Evolutionary conservation across 2,329 filamentous ascomycete species (phyloP), one percentile per base, ranked within the genome.

Genomic region (Calonectria henricotiae): DNA sequence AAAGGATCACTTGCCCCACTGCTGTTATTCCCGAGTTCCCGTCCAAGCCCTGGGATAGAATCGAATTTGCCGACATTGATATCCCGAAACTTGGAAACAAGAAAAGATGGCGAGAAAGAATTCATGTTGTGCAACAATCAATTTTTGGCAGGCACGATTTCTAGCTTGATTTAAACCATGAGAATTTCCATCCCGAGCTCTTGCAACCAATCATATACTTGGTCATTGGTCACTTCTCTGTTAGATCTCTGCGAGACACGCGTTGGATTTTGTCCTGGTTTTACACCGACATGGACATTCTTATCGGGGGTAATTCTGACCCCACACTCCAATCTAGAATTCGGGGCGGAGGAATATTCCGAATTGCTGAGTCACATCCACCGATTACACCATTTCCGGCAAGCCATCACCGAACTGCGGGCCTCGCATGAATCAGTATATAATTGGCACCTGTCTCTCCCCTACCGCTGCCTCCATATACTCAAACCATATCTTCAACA

Each of bases 311-410:
- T 37, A 37, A 23, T 37, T 55, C 30, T 23, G 51, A 58, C 32
- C 39, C 51, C 51, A 35, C 20, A 27, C n/a, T 25, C 51, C 32
- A 32, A 20, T 25, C 20, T 27, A 58, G 23, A 30, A 37, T 43
- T 37, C 39, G 37, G 27, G 2, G 12, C 39, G 55, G 35, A 58
- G 35, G 55, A 61, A 61, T 20, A 23, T 37, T n/a, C 55, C 39
- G 39, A 61, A 61, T 32, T 61, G 44, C 55, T 61, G 55, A 61
- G 23, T 61, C 55, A 61, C 9, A 37, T n/a, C 17, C 39, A 32
- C 15, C 2, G 7, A 3, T 1, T 23, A n/a, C 39, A n/a, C 23
- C 23, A 2, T 20, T 17, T 23, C 20, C 5, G 44, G 25, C 39
- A 9, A 9, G 17, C 3, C 25, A 43, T 11, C 11, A 20, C 2